phyloP scores from a whole-genome alignment of 202 grass and related monocot species.

The Carex sylvatica region DNA sequence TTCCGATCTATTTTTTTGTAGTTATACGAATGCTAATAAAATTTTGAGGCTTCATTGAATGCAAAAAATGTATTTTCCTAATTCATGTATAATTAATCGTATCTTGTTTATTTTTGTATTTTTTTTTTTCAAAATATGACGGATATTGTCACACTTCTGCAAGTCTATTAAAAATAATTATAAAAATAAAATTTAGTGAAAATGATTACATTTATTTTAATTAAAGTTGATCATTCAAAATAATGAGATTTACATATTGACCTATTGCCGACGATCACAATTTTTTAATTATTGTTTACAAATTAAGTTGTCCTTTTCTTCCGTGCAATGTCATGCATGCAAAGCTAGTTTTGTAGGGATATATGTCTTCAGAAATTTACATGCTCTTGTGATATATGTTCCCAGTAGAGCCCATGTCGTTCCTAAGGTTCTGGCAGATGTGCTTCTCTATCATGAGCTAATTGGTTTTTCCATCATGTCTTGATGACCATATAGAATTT shows the following conservation, averaged over 20 bases:
- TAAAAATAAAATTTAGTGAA: neutral
- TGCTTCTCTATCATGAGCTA: neutral
- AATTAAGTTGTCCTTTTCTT: neutral
- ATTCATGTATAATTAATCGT: no score
- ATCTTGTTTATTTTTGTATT: no score
- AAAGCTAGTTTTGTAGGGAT: constrained; percentile 4
- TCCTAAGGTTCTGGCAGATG: neutral
- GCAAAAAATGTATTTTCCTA: no score
- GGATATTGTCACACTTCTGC: no score
- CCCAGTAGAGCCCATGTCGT: neutral
- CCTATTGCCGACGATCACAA: neutral
- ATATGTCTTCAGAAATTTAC: neutral
- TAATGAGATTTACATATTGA: neutral
- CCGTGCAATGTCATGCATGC: neutral
- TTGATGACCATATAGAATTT: neutral
- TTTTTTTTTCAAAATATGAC: no score
- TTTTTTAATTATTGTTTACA: neutral
- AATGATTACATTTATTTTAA: neutral
- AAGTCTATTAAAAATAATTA: neutral
- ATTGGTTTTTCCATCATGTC: neutral
- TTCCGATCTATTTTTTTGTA: no score
- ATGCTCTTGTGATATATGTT: constrained; percentile 21
- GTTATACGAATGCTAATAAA: no score
- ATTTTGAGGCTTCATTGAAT: no score
- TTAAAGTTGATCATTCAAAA: neutral